A percentile compares a stretch with the other conserved stretches of the same genome.
phyloP scores from a whole-genome alignment of 2,329 filamentous ascomycete genomes.

The Fusarium udum region DNA sequence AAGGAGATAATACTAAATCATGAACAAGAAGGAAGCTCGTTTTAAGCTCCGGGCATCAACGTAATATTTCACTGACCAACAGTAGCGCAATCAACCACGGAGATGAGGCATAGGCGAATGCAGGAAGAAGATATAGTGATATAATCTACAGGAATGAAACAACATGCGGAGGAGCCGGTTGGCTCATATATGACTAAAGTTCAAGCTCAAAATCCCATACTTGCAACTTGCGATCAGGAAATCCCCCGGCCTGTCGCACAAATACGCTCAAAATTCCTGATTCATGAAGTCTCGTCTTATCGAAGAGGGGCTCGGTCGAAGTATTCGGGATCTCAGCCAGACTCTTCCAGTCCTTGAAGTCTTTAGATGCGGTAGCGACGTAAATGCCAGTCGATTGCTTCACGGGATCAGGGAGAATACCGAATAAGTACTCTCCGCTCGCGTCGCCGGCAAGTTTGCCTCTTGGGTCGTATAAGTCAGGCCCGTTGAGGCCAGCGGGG shows the following conservation, averaged over 20 bases:
- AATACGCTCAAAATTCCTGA: constrained; percentile 18
- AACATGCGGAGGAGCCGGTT: not conserved
- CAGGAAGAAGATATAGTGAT: not conserved
- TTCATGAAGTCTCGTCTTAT: constrained; percentile 6
- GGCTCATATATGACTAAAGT: not conserved
- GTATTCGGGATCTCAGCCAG: constrained; percentile 25
- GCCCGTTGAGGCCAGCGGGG: constrained; percentile 13
- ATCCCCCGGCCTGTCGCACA: constrained; percentile 15
- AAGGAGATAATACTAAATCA: accelerated
- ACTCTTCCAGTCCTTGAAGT: constrained; percentile 18
- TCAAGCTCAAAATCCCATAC: constrained; percentile 34
- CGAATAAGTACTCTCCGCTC: constrained; percentile 13
- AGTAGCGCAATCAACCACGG: accelerated
- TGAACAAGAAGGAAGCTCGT: accelerated
- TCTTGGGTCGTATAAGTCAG: constrained; percentile 25
- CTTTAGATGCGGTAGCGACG: constrained; percentile 1
- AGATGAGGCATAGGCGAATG: not conserved
- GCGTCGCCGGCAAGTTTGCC: constrained; percentile 29
- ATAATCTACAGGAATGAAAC: not conserved
- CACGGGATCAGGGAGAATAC: constrained; percentile 8
- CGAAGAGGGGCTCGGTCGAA: constrained; percentile 22
- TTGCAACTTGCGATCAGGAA: constrained; percentile 22
- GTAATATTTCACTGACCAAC: too few relatives aligned
- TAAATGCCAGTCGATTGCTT: constrained; percentile 8
- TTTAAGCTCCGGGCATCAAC: accelerated